phyloP scores from a whole-genome alignment of 495 filamentous ascomycete species.

The Symbiotaphrina buchneri region DNA sequence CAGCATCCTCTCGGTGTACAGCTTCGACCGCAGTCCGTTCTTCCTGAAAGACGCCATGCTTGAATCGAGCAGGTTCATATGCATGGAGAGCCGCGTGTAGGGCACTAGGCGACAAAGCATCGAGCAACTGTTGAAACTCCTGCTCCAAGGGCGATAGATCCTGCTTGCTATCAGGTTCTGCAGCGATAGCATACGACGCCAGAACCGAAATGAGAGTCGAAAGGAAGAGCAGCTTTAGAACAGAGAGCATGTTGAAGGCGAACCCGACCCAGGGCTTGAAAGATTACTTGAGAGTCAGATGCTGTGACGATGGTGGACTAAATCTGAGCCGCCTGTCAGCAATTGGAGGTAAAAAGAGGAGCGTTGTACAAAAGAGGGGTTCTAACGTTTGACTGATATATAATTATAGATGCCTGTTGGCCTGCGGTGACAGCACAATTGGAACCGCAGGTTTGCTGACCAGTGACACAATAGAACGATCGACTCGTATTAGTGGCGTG shows the following conservation, averaged over 20 bases:
- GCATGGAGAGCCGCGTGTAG: constrained; percentile 18
- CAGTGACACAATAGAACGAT: no score
- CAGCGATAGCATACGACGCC: no score
- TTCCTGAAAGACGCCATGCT: constrained; percentile 21
- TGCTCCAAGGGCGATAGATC: constrained; percentile 3
- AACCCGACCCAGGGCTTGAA: not conserved
- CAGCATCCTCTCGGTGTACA: constrained; percentile 18
- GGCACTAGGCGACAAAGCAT: constrained; percentile 15
- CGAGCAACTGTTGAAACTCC: constrained; percentile 16
- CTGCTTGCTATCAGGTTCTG: no score
- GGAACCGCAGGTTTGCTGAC: no score
- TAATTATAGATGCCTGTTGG: no score
- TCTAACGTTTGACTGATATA: no score
- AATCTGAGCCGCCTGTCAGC: no score
- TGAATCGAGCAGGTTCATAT: constrained; percentile 15
- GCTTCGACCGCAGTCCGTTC: constrained; percentile 17
- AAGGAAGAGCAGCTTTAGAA: not conserved
- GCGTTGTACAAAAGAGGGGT: no score
- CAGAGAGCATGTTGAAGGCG: not conserved
- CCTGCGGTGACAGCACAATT: no score
- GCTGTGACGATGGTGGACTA: not conserved
- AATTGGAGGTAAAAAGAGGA: no score
- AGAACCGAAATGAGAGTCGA: no score
- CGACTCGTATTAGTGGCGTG: no score
- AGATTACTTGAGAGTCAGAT: not conserved